Evolutionary conservation across 345 rosid genomes (phyloP).

Genomic region (Moringa oleifera): DNA sequence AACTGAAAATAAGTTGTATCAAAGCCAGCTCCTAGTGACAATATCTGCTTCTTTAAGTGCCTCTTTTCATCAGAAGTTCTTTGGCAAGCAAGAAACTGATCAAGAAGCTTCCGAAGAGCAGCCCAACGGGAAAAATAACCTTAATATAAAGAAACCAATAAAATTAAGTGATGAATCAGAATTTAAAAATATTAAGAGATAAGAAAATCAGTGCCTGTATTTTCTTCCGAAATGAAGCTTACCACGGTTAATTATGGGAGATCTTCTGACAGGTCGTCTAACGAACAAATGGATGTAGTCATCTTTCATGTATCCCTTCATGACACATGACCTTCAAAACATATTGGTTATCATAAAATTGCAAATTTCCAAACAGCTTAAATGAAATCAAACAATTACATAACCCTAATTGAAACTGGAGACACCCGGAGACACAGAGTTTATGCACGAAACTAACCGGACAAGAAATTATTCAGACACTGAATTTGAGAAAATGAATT

Average conservation of each 20-base stretch:
- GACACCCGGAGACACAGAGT: neutral
- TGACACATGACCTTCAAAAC: conserved; percentile 76
- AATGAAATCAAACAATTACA: neutral
- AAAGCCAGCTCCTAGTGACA: conserved; percentile 95
- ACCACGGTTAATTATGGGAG: conserved; percentile 95
- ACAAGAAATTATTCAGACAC: neutral
- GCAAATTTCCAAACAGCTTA: neutral
- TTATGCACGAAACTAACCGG: neutral
- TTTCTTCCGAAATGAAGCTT: conserved; percentile 10
- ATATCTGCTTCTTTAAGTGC: conserved; percentile 63
- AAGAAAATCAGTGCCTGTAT: neutral
- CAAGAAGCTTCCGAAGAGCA: conserved; percentile 74
- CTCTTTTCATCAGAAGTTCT: conserved; percentile 19
- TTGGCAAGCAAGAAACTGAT: conserved; percentile 66
- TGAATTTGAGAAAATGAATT: neutral
- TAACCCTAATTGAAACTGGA: neutral
- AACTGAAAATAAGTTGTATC: conserved; percentile 88
- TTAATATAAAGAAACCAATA: conserved; percentile 12
- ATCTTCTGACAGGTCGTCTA: conserved; percentile 79
- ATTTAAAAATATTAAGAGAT: neutral
- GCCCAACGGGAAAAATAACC: conserved; percentile 98
- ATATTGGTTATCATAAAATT: too few relatives aligned
- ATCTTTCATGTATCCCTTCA: conserved; percentile 85
- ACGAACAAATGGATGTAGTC: conserved; percentile 83
- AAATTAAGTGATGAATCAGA: neutral